Conservation (phyloP, 2,329 filamentous ascomycete genomes). For the Didymella segeticola region DNA sequence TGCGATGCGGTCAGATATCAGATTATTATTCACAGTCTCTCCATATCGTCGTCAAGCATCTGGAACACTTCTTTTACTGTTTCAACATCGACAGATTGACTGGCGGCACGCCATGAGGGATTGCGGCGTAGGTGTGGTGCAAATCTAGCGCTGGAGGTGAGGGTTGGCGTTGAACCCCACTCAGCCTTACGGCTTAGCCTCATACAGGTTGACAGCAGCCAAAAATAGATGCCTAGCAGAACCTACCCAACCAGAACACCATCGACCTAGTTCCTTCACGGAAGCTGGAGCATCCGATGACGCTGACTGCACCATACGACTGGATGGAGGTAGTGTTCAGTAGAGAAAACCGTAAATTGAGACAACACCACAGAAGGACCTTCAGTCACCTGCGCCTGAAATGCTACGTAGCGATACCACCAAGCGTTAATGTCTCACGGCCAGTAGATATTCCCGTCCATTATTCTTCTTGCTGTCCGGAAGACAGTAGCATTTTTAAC, state of each 20-base stretch:
- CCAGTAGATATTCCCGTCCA: too few relatives aligned
- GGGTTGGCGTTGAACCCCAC: conserved; percentile 16
- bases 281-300: background rate
- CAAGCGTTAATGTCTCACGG: too few relatives aligned
- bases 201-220: conserved; percentile 32
- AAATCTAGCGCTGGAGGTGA: conserved; percentile 2
- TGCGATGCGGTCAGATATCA: background rate
- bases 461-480: too few relatives aligned
- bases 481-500: too few relatives aligned
- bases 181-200: conserved; percentile 25
- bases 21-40: background rate
- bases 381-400: too few relatives aligned
- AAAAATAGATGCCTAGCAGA: conserved; percentile 31
- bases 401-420: too few relatives aligned
- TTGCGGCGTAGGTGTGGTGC: conserved; percentile 4
- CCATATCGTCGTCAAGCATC: background rate
- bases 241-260: conserved; percentile 3
- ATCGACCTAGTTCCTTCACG: background rate
- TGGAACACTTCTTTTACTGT: background rate
- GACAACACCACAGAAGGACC: too few relatives aligned
- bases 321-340: background rate
- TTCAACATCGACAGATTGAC: background rate
- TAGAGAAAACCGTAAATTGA: too few relatives aligned
- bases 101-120: background rate
- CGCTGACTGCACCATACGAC: background rate